These are phyloP conservation scores for Epithemia pelagica DNA, from an alignment of 108 stramenopile genomes.

Conservation along the genomic window DNA sequence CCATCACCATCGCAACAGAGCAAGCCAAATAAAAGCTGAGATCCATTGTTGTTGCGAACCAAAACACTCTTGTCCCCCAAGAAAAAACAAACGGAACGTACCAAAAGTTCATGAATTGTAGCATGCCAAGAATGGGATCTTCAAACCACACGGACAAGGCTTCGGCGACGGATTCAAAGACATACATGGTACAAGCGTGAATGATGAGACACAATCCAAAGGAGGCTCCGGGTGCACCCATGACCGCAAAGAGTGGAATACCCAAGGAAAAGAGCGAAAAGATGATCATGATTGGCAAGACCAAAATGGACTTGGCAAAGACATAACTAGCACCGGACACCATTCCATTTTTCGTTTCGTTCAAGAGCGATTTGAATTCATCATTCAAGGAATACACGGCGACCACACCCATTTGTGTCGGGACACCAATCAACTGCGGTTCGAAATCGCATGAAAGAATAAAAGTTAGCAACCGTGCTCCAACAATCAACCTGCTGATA, in stretches of 20 bases:
- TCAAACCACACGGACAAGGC: constrained; percentile 10
- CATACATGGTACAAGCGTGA: constrained; percentile 9
- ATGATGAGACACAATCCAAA: constrained; percentile 9
- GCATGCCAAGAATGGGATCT: constrained; percentile 32
- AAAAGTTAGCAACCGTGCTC: too few relatives aligned
- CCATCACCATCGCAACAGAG: too few relatives aligned
- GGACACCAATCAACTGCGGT: constrained; percentile 16
- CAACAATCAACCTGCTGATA: too few relatives aligned
- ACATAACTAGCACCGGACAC: constrained; percentile 21
- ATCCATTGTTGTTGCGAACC: too few relatives aligned
- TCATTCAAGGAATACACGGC: constrained; percentile 27
- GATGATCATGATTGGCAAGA: constrained; percentile 27
- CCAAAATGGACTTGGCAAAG: constrained; percentile 19
- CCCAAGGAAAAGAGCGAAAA: constrained; percentile 18
- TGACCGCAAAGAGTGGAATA: constrained; percentile 20
- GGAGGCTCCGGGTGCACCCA: not conserved
- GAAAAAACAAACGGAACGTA: too few relatives aligned
- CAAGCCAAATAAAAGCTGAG: too few relatives aligned
- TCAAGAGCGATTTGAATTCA: constrained; percentile 20
- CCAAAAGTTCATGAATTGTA: constrained; percentile 28
- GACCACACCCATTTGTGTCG: constrained; percentile 17
- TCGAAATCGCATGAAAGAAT: not conserved
- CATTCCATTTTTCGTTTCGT: constrained; percentile 17
- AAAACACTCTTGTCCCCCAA: too few relatives aligned
- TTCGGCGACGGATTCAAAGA: constrained; percentile 13